These are phyloP conservation scores for Paramecium sonneborni DNA, from an alignment of 73 alveolate genomes.

Conservation along the genomic window DNA sequence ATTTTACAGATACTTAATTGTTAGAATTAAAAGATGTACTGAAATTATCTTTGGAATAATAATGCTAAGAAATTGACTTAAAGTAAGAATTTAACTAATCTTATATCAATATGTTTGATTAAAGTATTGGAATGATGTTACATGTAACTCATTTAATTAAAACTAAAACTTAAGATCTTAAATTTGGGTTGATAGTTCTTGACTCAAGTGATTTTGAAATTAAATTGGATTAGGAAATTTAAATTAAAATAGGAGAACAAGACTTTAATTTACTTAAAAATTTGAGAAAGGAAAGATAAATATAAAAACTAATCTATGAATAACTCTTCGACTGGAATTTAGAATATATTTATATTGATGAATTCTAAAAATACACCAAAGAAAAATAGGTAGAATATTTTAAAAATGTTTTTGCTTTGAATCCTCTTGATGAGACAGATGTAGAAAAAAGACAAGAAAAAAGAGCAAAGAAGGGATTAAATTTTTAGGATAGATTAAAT, in stretches of 20 bases:
- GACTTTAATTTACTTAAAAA: neutral
- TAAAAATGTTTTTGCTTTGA: neutral
- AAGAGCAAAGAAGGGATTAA: no score
- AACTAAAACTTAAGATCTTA: neutral
- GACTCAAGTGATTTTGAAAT: neutral
- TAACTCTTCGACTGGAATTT: neutral
- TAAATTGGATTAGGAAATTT: no score
- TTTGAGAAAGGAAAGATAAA: neutral
- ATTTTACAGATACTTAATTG: neutral
- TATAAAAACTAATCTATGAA: neutral
- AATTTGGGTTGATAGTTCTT: neutral
- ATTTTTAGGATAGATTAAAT: no score
- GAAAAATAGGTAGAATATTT: neutral
- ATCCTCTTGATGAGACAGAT: neutral
- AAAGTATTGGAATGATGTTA: neutral
- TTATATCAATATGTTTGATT: constrained; percentile 4
- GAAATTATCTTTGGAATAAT: neutral
- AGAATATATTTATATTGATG: neutral
- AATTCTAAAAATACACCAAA: neutral
- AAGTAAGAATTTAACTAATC: neutral
- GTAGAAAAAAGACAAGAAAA: neutral
- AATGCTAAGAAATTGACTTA: neutral
- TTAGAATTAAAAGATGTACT: neutral
- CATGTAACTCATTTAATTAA: neutral
- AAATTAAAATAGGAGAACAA: no score